Base-by-base conservation (phyloP, 108 stramenopile species). In the Nannochloropsis granulata region DNA sequence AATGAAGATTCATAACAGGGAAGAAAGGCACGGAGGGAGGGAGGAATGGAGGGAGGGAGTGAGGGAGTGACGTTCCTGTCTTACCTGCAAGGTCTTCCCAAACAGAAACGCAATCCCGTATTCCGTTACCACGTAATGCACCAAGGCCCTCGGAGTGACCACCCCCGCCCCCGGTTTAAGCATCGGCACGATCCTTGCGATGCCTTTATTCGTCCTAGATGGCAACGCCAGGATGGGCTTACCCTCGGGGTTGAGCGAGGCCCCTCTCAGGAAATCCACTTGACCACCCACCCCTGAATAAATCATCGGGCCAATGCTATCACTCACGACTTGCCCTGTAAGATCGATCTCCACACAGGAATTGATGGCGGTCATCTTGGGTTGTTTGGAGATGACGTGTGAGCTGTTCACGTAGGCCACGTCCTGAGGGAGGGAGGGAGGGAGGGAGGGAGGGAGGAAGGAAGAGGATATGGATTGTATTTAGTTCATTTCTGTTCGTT, bases 281-380 rank as follows among this genome's bases (percentile, higher is more conserved):
- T 85, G 85, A 9, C 88, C 88, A 13, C 88, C 88, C 5, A 88
- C 88, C 25, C 88, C 88, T 13, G 85, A 86, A 85, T 84, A 86
- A 43, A 88, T 86, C 71, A 12, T 80, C 25, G 79, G 23, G 78
- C 86, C 86, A 25, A 87, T 85, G 24, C 84, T 85, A 83, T 86
- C 88, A 44, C 82, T 79, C 11, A 86, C 88, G 9, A 86, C 83
- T 21, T 88, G 85, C 14, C 88, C 88, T 14, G 88, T 88, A 23
- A 88, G 44, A 79, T 88, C 88, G 25, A 88, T 26, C 85, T 88
- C 25, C 0, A 85, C 43, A 10, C 43, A 26, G 44, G 83, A 79
- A 78, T 88, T 88, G 83, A 88, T 86, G 24, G 88, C 88, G 26
- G 88, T 88, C 86, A 88, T 86, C 34, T 81, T 85, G 79, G 79